Base-by-base conservation (phyloP, 768 basidiomycete genomes). In the Hypholoma fasciculare region DNA sequence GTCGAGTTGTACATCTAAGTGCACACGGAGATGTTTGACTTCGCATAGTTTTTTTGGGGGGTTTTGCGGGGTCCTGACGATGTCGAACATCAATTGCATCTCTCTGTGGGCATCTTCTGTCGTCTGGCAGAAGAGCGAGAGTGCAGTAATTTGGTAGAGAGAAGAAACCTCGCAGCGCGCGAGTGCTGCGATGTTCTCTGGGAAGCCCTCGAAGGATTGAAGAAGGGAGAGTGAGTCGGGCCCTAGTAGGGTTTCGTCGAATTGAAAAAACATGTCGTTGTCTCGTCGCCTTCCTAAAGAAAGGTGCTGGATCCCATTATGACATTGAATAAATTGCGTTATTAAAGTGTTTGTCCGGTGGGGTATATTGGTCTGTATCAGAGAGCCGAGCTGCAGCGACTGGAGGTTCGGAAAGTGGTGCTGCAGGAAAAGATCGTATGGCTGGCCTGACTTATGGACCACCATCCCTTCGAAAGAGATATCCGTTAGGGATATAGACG, bases 141-240 rank as follows among this genome's bases (percentile, higher is more conserved):
- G 49, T 1, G 46, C 36, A 1, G 52, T 61, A 3, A 65, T 39
- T 14, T 44, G 38, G 37, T 58, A 59, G 8, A 65, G 13, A 0
- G 59, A 62, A 2, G 3, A 7, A 5, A 65, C 64, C 2, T 36
- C n/a, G 9, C 46, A 17, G 0, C 38, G 49, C 2, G 56, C 51
- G 4, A 66, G 30, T 23, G 42, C 26, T 3, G 59, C 49, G 7
- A 66, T 44, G 27, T 61, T 64, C 40, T 62, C 63, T 19, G 63
- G 65, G 27, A 62, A 64, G 7, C 65, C 65, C 51, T 64, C 65
- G 38, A 66, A 62, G 26, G 59, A 55, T 30, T 57, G 58, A 3
- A 66, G 38, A 14, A 36, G 26, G 3, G 65, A 63, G 1, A 66
- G 34, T 4, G 63, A 64, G 7, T 58, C 38, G 4, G 27, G 19